Evolutionary conservation across 2,329 filamentous ascomycete species (phyloP), one percentile per base, ranked within the genome.

Genomic region (Phialocephala sp.): DNA sequence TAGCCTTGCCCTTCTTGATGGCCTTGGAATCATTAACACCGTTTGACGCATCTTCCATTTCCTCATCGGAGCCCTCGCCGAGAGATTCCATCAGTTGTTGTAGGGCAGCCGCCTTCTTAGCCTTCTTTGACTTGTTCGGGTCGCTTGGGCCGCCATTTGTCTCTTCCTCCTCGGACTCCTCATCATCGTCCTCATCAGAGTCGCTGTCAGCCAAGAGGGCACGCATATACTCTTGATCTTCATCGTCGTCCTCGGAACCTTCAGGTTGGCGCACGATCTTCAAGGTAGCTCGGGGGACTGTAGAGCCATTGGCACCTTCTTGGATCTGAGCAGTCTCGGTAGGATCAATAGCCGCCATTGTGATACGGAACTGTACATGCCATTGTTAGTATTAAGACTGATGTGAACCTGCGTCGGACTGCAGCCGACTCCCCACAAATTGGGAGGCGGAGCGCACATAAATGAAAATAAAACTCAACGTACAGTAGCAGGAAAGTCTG

Each of bases 271-370:
- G 94, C 78, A 98, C 86, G 72, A 99, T 85, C 83, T 95, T 97
- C 75, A 99, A 84, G 60, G 95, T 99, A 62, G 95, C 91, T 73
- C 94, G 91, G 73, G 89, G 86, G 68, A 88, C 80, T 65, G 81
- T 79, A 73, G 86, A 86, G 66, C 86, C 80, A 75, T 89, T 87
- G 73, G 84, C 85, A 60, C 86, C 85, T 65, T 84, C 84, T 72
- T 89, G 88, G 66, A 84, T 84, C 78, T 92, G 86, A 41, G 89
- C 85, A 73, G 88, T 84, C 74, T 91, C 91, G 75, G 88, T 93
- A 65, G 95, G 95, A 78, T 99, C 94, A 78, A 99, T 90, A 71
- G 95, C 95, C 75, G 96, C 95, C 95, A 99, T 99, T 76, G 94
- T 98, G 77, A 99, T 93, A 79, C 93, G 93, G 83, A 97, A 96